A percentile compares a stretch with the other conserved stretches of the same genome.
phyloP scores from a whole-genome alignment of 805 yeast genomes.

The Saturnispora bothae region DNA sequence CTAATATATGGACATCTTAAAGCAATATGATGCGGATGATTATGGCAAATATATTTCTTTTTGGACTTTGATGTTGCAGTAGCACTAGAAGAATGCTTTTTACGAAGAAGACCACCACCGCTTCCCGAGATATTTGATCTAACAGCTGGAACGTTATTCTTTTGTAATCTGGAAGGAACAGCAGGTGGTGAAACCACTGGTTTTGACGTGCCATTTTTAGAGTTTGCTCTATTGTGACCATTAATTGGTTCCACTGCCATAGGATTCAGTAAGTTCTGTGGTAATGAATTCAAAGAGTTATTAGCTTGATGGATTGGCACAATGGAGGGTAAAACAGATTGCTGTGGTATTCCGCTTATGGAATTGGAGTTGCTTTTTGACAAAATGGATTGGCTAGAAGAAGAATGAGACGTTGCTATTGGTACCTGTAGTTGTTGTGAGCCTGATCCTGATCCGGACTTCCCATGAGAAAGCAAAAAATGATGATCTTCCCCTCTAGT shows the following conservation, averaged over 20 bases:
- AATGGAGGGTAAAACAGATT: neutral
- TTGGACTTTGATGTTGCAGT: neutral
- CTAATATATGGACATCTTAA: slow-evolving; percentile 11
- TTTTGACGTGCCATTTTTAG: too few species aligned
- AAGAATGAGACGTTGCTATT: slow-evolving; percentile 1
- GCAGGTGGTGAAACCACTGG: too few species aligned
- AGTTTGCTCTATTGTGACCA: neutral
- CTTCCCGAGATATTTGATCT: too few species aligned
- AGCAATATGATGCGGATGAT: slow-evolving; percentile 3
- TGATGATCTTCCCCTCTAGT: slow-evolving; percentile 5
- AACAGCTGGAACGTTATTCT: too few species aligned
- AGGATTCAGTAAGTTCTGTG: neutral
- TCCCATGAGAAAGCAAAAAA: slow-evolving; percentile 7
- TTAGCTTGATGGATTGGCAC: slow-evolving; percentile 2
- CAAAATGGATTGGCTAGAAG: neutral
- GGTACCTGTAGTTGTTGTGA: slow-evolving; percentile 5
- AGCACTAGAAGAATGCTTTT: neutral
- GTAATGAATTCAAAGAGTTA: slow-evolving; percentile 1
- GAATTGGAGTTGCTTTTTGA: neutral
- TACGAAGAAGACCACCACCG: slow-evolving; percentile 5
- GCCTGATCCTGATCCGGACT: slow-evolving; percentile 1
- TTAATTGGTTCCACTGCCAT: neutral
- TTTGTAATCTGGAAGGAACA: too few species aligned
- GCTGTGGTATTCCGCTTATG: neutral
- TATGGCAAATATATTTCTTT: slow-evolving; percentile 1